These are phyloP conservation scores for Metschnikowia amazonensis DNA, from an alignment of 805 yeast genomes.

Conservation along the genomic window DNA sequence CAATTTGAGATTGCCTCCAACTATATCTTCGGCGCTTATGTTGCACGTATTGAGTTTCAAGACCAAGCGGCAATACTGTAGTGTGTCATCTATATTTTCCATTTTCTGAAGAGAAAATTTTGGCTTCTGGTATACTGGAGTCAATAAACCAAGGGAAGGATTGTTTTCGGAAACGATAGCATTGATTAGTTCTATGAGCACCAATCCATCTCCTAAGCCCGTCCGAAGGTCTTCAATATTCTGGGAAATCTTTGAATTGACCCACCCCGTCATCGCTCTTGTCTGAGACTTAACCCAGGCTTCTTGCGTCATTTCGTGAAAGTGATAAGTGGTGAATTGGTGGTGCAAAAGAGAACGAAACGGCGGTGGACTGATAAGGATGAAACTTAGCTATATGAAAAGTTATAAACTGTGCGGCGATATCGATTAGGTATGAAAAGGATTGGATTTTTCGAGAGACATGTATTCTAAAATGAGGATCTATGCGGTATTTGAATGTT, in stretches of 20 bases:
- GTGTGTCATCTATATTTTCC: constrained; percentile 43
- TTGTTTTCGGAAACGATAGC: constrained; percentile 21
- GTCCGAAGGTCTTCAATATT: constrained; percentile 22
- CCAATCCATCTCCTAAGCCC: constrained; percentile 42
- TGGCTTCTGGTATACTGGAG: constrained; percentile 36
- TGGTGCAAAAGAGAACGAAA: neutral
- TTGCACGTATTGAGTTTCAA: constrained; percentile 39
- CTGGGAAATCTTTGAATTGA: constrained; percentile 35
- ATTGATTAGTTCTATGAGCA: constrained; percentile 35
- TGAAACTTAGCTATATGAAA: neutral
- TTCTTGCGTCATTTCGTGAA: constrained; percentile 9
- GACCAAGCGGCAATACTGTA: constrained; percentile 40
- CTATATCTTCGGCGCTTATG: constrained; percentile 48
- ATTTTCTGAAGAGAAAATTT: constrained; percentile 41
- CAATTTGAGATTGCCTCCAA: constrained; percentile 45
- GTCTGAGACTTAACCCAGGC: constrained; percentile 45
- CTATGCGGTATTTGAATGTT: too few species aligned
- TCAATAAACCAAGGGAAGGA: constrained; percentile 23
- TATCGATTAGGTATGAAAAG: neutral
- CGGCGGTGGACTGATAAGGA: neutral
- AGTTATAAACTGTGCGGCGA: neutral
- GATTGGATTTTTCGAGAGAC: neutral
- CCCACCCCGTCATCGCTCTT: constrained; percentile 49
- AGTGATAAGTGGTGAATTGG: neutral
- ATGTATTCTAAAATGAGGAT: neutral